These are phyloP conservation scores for Sorghum bicolor DNA, from an alignment of 176 grass and related monocot species.

Conservation along the genomic window Sorghum_bicolor_NCBIv3 NC_012875.2:56173001-56173500, in stretches of 20 bases:
- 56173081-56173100: slow-evolving; percentile 84
- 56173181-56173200: background rate
- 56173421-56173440: slow-evolving; percentile 74
- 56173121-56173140: slow-evolving; percentile 97
- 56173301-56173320: slow-evolving; percentile 87
- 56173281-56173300: slow-evolving; percentile 94
- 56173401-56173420: slow-evolving; percentile 95
- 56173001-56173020: slow-evolving; percentile 99
- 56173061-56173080: slow-evolving; percentile 98
- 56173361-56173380: background rate
- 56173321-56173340: slow-evolving; percentile 39
- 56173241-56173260: slow-evolving; percentile 88
- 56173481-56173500: slow-evolving; percentile 4
- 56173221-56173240: slow-evolving; percentile 61
- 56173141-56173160: slow-evolving; percentile 65
- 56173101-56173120: slow-evolving; percentile 92
- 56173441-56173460: slow-evolving; percentile 92
- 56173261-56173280: slow-evolving; percentile 90
- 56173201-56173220: background rate
- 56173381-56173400: slow-evolving; percentile 74
- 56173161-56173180: background rate
- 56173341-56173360: background rate
- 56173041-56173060: slow-evolving; percentile 83
- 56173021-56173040: slow-evolving; percentile 94
- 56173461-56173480: slow-evolving; percentile 69